Percentiles rank a stretch among this genome's conserved stretches.
Conservation (phyloP, 2,329 filamentous ascomycete species). For the Thielaviopsis euricoi region DNA sequence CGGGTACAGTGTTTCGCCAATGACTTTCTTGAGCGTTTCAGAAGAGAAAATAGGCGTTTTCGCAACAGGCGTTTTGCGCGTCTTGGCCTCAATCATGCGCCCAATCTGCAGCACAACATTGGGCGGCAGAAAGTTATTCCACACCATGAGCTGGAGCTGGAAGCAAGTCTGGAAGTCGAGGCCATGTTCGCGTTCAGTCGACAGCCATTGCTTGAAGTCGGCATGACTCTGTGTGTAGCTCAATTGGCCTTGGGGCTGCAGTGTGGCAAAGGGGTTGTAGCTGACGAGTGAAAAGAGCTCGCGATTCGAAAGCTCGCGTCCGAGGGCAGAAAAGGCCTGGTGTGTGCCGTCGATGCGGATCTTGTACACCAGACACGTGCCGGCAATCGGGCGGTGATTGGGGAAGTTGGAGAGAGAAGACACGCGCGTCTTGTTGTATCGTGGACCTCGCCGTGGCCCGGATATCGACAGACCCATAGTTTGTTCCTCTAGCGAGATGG, state of each 20-base stretch:
- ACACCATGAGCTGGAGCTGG: constrained; percentile 45
- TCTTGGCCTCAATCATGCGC: constrained; percentile 20
- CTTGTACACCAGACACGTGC: constrained; percentile 7
- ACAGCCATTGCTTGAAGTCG: constrained; percentile 16
- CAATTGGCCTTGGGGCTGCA: neutral
- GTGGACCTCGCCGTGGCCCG: neutral
- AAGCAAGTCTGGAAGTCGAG: constrained; percentile 40
- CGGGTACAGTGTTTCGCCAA: constrained; percentile 35
- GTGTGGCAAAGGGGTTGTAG: constrained; percentile 1
- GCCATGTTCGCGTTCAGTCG: constrained; percentile 16
- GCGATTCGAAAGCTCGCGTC: neutral
- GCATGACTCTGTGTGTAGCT: constrained; percentile 9
- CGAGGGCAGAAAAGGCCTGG: neutral
- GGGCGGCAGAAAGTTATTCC: constrained; percentile 46
- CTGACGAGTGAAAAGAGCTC: constrained; percentile 2
- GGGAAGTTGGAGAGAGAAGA: neutral
- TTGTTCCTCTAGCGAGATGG: constrained; percentile 1
- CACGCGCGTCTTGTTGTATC: constrained; percentile 1
- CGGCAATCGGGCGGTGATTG: constrained; percentile 1
- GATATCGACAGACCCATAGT: neutral
- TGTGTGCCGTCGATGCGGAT: neutral
- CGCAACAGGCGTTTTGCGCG: constrained; percentile 16
- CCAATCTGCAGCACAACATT: constrained; percentile 30
- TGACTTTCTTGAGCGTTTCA: constrained; percentile 36
- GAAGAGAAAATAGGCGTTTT: constrained; percentile 28